Evolutionary conservation across 2,329 filamentous ascomycete genomes (phyloP).

Genomic region (Epichloe uncinata): DNA sequence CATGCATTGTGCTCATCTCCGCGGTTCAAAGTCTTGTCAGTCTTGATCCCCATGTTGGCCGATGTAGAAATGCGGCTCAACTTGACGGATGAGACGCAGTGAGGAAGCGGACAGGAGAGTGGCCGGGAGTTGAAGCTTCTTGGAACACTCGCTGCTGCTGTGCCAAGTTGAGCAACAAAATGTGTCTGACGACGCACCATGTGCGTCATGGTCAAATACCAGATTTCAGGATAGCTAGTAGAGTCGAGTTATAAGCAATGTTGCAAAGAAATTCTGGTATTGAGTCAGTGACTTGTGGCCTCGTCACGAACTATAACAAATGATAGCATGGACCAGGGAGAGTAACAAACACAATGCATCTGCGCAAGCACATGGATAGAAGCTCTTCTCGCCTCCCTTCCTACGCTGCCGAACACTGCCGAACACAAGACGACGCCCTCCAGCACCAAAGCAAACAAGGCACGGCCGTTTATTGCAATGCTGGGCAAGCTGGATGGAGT

Average conservation of each 20-base stretch:
- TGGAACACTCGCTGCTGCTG: background rate
- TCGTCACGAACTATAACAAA: background rate
- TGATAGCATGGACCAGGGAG: background rate
- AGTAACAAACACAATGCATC: background rate
- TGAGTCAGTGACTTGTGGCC: background rate
- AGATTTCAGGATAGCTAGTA: background rate
- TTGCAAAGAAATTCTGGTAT: background rate
- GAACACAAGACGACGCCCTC: background rate
- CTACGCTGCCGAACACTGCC: background rate
- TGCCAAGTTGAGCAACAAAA: background rate
- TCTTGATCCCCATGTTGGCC: background rate
- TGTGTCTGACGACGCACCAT: background rate
- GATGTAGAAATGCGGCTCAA: background rate
- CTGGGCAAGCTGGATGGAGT: background rate
- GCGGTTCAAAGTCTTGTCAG: background rate
- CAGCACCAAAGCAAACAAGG: background rate
- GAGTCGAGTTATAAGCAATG: background rate
- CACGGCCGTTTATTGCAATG: background rate
- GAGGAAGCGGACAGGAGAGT: background rate
- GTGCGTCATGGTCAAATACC: background rate
- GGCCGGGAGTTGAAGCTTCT: background rate
- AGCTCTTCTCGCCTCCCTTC: background rate
- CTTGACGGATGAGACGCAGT: background rate
- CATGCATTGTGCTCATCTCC: slow-evolving; percentile 7
- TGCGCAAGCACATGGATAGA: background rate